A percentile compares a stretch with the other conserved stretches of the same genome.
Conservation (phyloP, 495 filamentous ascomycete species). For the Penicillium riverlandense region DNA sequence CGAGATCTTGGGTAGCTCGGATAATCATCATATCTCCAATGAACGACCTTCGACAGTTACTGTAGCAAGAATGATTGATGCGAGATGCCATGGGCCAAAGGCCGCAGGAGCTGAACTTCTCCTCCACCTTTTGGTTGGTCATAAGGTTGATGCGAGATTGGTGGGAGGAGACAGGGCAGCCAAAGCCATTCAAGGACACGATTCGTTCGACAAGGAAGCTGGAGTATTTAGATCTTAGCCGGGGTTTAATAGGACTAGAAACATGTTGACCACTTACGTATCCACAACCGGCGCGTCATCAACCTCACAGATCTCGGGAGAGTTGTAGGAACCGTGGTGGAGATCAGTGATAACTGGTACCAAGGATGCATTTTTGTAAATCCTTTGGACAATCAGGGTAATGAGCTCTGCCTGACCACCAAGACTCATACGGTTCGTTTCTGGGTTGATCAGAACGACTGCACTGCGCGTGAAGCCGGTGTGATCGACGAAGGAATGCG, state of each 20-base stretch:
- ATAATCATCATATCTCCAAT: slow-evolving; percentile 54
- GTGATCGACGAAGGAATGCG: slow-evolving; percentile 8
- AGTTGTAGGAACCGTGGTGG: slow-evolving; percentile 4
- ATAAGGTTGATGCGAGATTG: too few species aligned
- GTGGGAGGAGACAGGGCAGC: too few species aligned
- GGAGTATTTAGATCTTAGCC: too few species aligned
- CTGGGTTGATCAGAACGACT: slow-evolving; percentile 23
- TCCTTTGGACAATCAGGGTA: slow-evolving; percentile 28
- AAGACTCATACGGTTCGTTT: slow-evolving; percentile 12
- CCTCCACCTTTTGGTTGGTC: too few species aligned
- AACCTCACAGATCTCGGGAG: too few species aligned
- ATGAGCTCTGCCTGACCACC: slow-evolving; percentile 30
- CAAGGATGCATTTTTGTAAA: slow-evolving; percentile 42
- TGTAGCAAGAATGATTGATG: slow-evolving; percentile 49
- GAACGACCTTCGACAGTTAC: slow-evolving; percentile 40
- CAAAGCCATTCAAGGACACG: too few species aligned
- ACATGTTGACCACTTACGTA: too few species aligned
- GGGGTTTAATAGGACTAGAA: too few species aligned
- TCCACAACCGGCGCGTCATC: too few species aligned
- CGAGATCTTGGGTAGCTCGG: slow-evolving; percentile 38
- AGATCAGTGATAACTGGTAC: slow-evolving; percentile 27
- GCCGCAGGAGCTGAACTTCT: slow-evolving; percentile 17
- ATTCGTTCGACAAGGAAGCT: too few species aligned
- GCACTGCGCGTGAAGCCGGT: background rate
- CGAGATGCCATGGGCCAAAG: slow-evolving; percentile 48